phyloP scores from a whole-genome alignment of 352 stramenopile genomes.

The Pythium myriotylum region DNA sequence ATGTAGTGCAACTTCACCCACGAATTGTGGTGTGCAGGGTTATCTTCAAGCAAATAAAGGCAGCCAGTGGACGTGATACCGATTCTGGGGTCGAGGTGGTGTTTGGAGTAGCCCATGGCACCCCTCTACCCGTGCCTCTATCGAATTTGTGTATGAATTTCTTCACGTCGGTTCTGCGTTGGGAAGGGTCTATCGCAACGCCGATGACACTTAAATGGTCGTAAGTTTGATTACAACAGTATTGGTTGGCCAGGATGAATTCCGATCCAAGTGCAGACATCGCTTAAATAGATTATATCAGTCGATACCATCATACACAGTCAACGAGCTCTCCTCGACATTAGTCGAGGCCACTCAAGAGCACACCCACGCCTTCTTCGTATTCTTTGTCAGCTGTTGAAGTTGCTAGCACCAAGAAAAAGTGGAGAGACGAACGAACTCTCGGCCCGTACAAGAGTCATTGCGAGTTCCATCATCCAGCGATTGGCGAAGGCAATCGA shows the following conservation, averaged over 20 bases:
- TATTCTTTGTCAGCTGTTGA: slow-evolving; percentile 8
- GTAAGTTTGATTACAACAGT: background rate
- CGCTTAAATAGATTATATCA: too few relatives aligned
- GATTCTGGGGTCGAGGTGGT: slow-evolving; percentile 8
- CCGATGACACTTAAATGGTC: slow-evolving; percentile 16
- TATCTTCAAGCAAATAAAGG: too few relatives aligned
- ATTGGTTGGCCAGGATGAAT: too few relatives aligned
- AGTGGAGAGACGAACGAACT: slow-evolving; percentile 31
- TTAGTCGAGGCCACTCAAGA: too few relatives aligned
- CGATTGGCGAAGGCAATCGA: slow-evolving; percentile 30
- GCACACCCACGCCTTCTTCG: background rate
- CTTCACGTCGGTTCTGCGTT: slow-evolving; percentile 19
- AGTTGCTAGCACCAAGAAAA: slow-evolving; percentile 16
- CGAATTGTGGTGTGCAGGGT: too few relatives aligned
- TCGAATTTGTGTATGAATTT: slow-evolving; percentile 13
- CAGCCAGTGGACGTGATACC: background rate
- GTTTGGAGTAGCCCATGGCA: slow-evolving; percentile 9
- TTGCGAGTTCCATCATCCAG: slow-evolving; percentile 35
- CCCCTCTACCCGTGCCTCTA: slow-evolving; percentile 9
- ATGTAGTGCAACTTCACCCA: too few relatives aligned
- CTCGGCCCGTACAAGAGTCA: slow-evolving; percentile 32
- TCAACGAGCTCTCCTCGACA: too few relatives aligned
- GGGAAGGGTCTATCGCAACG: slow-evolving; percentile 7
- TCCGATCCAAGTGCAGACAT: too few relatives aligned
- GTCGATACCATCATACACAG: too few relatives aligned